Percentiles rank a stretch among this genome's conserved stretches.
Evolutionary conservation across 2,329 filamentous ascomycete species (phyloP).

Genomic region (Penicillium sclerotiorum): DNA sequence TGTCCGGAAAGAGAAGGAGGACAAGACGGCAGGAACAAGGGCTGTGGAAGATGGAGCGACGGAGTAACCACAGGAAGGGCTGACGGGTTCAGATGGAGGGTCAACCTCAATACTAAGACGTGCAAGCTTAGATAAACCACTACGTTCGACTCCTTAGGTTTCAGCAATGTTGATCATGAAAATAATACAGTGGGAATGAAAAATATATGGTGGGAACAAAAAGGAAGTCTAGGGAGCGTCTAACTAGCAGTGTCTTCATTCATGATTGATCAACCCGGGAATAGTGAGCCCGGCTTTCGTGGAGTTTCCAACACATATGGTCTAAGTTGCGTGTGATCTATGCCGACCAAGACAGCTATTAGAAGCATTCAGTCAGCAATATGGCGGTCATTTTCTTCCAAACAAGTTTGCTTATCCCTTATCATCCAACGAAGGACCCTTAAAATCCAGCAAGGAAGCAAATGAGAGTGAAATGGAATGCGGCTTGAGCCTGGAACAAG

Average conservation of each 20-base stretch:
- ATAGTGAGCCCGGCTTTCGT: too few species aligned
- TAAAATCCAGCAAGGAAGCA: too few species aligned
- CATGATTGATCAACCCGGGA: too few species aligned
- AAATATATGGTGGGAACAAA: background rate
- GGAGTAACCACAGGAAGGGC: background rate
- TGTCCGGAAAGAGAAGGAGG: constrained; percentile 8
- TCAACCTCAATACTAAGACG: background rate
- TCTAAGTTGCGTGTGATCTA: too few species aligned
- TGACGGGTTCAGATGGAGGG: background rate
- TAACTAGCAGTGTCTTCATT: too few species aligned
- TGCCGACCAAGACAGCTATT: too few species aligned
- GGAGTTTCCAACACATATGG: background rate
- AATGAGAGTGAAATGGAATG: too few species aligned
- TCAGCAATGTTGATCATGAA: background rate
- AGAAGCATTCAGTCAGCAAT: too few species aligned
- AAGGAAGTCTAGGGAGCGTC: background rate
- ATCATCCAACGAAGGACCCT: too few species aligned
- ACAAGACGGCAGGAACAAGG: background rate
- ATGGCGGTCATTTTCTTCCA: too few species aligned
- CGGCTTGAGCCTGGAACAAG: too few species aligned
- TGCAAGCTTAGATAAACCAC: background rate
- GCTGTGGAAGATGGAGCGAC: background rate
- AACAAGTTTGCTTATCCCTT: too few species aligned
- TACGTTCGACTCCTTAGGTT: background rate
- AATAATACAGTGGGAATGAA: background rate